Conservation (phyloP, 2,329 filamentous ascomycete species). For the Hymenoscyphus occultus region DNA sequence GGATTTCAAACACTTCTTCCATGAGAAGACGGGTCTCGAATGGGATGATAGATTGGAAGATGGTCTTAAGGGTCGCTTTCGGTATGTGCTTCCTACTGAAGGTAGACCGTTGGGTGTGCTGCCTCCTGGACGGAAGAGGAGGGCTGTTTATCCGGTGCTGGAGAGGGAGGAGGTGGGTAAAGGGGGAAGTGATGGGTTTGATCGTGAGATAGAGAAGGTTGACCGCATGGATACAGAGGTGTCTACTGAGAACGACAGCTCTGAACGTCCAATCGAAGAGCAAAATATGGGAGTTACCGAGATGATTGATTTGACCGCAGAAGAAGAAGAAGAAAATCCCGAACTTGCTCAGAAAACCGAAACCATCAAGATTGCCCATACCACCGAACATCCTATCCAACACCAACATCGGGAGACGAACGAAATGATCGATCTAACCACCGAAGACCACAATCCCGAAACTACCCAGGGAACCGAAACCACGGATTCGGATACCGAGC, state of each 20-base stretch:
- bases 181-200: neutral
- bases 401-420: too few relatives aligned
- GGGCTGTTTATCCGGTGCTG: conserved; percentile 18
- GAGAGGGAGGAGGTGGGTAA: neutral
- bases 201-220: neutral
- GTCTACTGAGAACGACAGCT: neutral
- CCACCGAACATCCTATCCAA: too few relatives aligned
- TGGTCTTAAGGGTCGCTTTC: conserved; percentile 10
- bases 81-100: conserved; percentile 11
- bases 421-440: neutral
- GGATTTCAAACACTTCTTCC: conserved; percentile 57
- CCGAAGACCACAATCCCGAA: neutral
- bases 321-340: neutral
- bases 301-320: neutral
- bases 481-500: too few relatives aligned
- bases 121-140: conserved; percentile 11
- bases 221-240: neutral
- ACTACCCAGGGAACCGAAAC: too few relatives aligned
- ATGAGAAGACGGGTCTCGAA: conserved; percentile 51
- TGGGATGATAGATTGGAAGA: conserved; percentile 53
- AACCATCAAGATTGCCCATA: too few relatives aligned
- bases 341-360: neutral
- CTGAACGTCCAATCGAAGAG: neutral
- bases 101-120: conserved; percentile 18
- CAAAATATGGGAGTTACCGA: too few relatives aligned